Evolutionary conservation across 495 filamentous ascomycete genomes (phyloP), one percentile per base, ranked within the genome.

Genomic region (Polyplosphaeria fusca): DNA sequence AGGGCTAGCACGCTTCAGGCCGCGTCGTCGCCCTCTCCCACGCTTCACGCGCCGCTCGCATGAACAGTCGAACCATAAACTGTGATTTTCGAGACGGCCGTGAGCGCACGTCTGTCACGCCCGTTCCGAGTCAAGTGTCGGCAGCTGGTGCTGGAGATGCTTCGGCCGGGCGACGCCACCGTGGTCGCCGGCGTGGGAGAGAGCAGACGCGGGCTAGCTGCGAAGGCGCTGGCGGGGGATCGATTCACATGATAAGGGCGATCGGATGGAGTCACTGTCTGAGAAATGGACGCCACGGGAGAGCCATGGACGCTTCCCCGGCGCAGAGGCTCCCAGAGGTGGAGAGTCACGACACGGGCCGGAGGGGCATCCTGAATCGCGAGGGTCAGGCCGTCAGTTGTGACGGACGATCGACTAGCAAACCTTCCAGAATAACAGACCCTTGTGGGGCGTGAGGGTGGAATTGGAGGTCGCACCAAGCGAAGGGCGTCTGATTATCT

Each of bases 271-370:
- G 52, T 42, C 46, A 60, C 45, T 47, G 37, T 45, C 27, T 56
- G 50, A 54, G 44, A 23, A 20, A 42, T 42, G 23, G 39, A 53
- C 35, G 47, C 46, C 16, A 54, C 47, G 47, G 52, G 58, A n/a
- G n/a, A 65, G 57, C 62, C 39, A 65, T 42, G 26, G 23, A 35
- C 23, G 53, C 57, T 65, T 65, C 62, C 62, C 62, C 62, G 62
- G 58, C 62, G 35, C 62, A 47, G 53, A 37, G 45, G n/a, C 44
- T 37, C 42, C 52, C 61, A 56, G 37, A 46, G 22, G 27, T 23
- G 28, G 58, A 55, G 24, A 37, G 12, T 47, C 45, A 58, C 47
- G 55, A 45, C 42, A 26, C 50, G 47, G 53, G 19, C 41, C 55
- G 42, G 43, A 38, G 49, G 50, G 37, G 11, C 23, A 44, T 47